Evolutionary conservation across 179 eudicot species (phyloP).

Genomic region (Amaranthus tricolor): DNA sequence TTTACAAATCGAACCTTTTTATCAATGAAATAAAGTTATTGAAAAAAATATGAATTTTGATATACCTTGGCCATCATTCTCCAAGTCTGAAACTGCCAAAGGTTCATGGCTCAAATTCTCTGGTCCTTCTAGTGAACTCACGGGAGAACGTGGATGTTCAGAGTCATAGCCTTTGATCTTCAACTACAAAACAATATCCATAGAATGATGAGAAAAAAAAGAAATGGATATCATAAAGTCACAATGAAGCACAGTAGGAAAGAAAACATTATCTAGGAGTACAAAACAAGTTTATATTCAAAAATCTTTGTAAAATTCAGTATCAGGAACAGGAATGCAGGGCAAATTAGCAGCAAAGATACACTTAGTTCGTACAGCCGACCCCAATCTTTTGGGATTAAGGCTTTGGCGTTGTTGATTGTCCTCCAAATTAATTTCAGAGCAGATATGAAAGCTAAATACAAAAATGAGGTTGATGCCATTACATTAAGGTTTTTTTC

Average conservation of each 20-base stretch:
- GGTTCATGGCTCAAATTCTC: conserved; percentile 27
- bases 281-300: neutral
- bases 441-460: neutral
- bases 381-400: no score
- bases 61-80: conserved; percentile 28
- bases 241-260: neutral
- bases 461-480: neutral
- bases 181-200: conserved; percentile 24
- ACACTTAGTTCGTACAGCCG: neutral
- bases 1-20: neutral
- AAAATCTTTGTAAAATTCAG: neutral
- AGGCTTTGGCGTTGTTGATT: no score
- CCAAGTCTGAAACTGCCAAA: conserved; percentile 13
- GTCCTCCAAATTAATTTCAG: neutral
- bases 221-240: neutral
- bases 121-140: conserved; percentile 39
- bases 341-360: neutral
- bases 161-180: conserved; percentile 14
- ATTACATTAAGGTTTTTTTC: neutral
- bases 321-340: neutral
- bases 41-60: neutral
- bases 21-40: neutral
- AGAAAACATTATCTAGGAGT: neutral
- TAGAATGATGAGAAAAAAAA: neutral
- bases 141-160: conserved; percentile 31